Evolutionary conservation across 495 filamentous ascomycete genomes (phyloP).

Genomic region (Xylaria venustula): DNA sequence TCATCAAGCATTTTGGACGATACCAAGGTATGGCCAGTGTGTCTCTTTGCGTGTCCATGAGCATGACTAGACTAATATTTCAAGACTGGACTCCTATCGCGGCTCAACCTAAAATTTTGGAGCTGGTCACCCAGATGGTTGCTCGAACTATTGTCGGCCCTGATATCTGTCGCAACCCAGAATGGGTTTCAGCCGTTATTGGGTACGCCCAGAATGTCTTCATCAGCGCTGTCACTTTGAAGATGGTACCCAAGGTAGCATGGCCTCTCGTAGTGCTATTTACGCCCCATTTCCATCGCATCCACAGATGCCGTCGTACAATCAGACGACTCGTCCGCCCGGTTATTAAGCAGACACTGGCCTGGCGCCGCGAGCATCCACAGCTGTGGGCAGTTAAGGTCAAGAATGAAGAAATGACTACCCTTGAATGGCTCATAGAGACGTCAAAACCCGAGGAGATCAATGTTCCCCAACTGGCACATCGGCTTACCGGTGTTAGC

Average conservation of each 20-base stretch:
- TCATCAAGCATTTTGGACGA: background rate
- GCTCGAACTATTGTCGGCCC: conserved; percentile 6
- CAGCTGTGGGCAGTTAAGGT: background rate
- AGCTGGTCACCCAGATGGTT: conserved; percentile 6
- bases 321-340: background rate
- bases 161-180: conserved; percentile 5
- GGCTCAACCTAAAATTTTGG: conserved; percentile 3
- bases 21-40: background rate
- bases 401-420: background rate
- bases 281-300: background rate
- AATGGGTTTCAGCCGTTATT: background rate
- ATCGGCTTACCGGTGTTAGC: background rate
- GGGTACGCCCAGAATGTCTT: conserved; percentile 13
- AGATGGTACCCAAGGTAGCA: background rate
- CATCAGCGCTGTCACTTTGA: background rate
- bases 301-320: background rate
- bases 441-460: background rate
- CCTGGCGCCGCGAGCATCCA: background rate
- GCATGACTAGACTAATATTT: background rate
- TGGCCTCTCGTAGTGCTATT: background rate
- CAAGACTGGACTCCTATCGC: conserved; percentile 11
- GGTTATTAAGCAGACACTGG: background rate
- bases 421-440: background rate
- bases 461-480: background rate
- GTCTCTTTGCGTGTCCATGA: no score